Evolutionary conservation across 331 rosid species (phyloP).

Genomic region (Quercus phellos): DNA sequence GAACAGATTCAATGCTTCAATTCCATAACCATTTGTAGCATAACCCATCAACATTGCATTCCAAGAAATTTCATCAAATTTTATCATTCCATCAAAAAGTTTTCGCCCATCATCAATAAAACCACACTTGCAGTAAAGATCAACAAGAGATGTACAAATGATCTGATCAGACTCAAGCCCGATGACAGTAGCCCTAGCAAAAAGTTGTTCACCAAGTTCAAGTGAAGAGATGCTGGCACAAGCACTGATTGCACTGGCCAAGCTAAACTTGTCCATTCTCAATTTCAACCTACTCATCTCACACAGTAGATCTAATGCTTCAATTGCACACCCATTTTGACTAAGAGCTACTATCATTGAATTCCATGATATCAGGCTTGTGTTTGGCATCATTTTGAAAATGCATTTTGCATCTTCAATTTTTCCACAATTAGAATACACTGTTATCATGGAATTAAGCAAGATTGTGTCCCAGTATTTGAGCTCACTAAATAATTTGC

Average conservation of each 20-base stretch:
- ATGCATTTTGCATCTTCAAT: conserved; percentile 60
- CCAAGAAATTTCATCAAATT: conserved; percentile 70
- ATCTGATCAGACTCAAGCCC: conserved; percentile 62
- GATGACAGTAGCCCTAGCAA: conserved; percentile 48
- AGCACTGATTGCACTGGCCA: conserved; percentile 66
- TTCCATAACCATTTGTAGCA: conserved; percentile 79
- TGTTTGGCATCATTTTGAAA: conserved; percentile 47
- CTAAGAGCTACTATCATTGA: conserved; percentile 64
- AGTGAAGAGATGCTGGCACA: conserved; percentile 64
- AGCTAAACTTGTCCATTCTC: conserved; percentile 64
- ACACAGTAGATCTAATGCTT: conserved; percentile 52
- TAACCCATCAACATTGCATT: conserved; percentile 83
- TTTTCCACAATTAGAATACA: conserved; percentile 62
- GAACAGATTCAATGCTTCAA: conserved; percentile 59
- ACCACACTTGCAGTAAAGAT: conserved; percentile 80
- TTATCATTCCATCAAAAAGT: conserved; percentile 49
- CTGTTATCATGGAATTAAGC: conserved; percentile 69
- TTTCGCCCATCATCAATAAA: conserved; percentile 46
- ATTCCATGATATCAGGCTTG: conserved; percentile 75
- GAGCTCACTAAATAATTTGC: conserved; percentile 65
- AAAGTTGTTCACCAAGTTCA: conserved; percentile 70
- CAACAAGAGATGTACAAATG: conserved; percentile 64
- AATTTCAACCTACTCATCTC: conserved; percentile 53
- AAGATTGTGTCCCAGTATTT: conserved; percentile 51
- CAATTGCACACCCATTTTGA: conserved; percentile 59